Base-by-base conservation (phyloP, 176 grass and related monocot genomes). In the Avena eriantha region DNA sequence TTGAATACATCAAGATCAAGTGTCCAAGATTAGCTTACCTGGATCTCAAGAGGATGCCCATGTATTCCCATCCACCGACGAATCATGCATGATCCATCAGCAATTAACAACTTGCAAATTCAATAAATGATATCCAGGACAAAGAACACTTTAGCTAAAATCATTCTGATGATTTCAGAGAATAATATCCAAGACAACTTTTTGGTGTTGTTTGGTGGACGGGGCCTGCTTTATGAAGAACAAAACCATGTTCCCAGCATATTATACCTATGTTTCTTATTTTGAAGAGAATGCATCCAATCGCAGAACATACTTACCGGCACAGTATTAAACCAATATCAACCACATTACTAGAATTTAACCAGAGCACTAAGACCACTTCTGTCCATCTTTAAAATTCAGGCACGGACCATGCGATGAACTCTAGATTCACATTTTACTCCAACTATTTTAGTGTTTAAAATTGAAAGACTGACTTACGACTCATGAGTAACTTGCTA, bases 31-130 rank as follows among this genome's bases (percentile, higher is more conserved):
- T 34, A 85, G 49, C 79, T 92, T 94, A 91, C 92, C 90, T 99
- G 97, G 80, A 99, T 99, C 86, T 99, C 97, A 81, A 99, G 97
- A 66, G 97, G 94, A 82, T 99, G 92, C 49, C 97, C 97, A 91
- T 99, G 97, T 48, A 99, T 99, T 88, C 94, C 92, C 97, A 94
- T 96, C 69, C 97, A 81, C 67, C 92, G 92, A 85, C 96, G 94
- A 82, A 99, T 96, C 97, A 99, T 99, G 77, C 97, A 99, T 54
- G 94, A 99, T 83, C 97, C 97, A 90, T 96, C 97, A 33, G 94
- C 94, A 84, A 99, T 92, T 79, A 99, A 69, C 50, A 98, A 82
- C 43, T 35, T 15, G 36, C 14, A 41, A 81, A 76, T 72, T 49
- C 34, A 48, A 17, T 23, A 29, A 85, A 63, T 46, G 46, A 14